A percentile compares a stretch with the other conserved stretches of the same genome.
These are phyloP conservation scores for Scopulariopsis brevicaulis DNA, from an alignment of 2,329 filamentous ascomycete species.

Conservation along the genomic window DNA sequence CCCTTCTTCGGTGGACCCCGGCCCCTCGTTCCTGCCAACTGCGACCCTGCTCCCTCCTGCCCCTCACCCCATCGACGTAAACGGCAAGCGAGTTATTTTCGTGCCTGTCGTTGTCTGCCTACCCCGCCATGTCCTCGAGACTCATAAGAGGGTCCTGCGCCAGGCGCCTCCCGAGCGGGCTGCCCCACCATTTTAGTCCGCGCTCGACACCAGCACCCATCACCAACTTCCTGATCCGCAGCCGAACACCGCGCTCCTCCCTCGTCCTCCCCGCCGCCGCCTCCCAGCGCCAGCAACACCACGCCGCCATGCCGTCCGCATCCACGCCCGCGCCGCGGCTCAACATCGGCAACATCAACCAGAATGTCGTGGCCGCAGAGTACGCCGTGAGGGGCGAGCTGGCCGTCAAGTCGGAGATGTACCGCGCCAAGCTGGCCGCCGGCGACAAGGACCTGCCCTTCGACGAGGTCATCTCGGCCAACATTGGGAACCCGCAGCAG, in stretches of 20 bases:
- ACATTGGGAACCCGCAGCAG: constrained; percentile 98
- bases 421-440: constrained; percentile 60
- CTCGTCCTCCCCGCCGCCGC: constrained; percentile 3
- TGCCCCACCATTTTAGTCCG: neutral
- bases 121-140: neutral
- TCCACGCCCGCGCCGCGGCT: constrained; percentile 34
- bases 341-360: constrained; percentile 83
- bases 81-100: neutral
- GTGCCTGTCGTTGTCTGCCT: neutral
- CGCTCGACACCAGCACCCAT: neutral
- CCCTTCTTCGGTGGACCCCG: neutral
- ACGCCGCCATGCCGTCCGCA: constrained; percentile 19
- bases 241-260: neutral
- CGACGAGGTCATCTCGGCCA: constrained; percentile 84
- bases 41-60: too few relatives aligned
- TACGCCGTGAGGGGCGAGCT: constrained; percentile 97
- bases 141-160: neutral
- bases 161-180: neutral
- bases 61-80: neutral
- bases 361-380: constrained; percentile 72
- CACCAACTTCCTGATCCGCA: neutral
- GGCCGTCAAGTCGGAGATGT: constrained; percentile 85
- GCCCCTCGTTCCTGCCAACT: neutral
- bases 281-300: neutral
- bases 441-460: constrained; percentile 61